Conservation (phyloP, 495 filamentous ascomycete genomes). For the Cairneyella variabilis region DNA sequence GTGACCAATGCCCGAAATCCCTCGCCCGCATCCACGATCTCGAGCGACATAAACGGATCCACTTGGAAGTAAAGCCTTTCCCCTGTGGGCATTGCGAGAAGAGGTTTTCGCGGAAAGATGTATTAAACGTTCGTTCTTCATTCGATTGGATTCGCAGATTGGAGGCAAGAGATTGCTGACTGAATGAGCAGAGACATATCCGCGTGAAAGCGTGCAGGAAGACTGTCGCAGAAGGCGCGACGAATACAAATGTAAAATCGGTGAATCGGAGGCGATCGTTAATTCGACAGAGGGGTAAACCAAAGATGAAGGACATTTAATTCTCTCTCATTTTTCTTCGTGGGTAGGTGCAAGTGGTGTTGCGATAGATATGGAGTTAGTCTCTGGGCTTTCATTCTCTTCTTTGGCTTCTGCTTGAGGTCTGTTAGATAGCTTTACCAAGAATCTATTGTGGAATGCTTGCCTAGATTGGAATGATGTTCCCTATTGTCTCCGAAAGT, state of each 20-base stretch:
- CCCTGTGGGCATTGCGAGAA: conserved; percentile 88
- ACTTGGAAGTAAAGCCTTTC: conserved; percentile 90
- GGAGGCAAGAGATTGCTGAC: conserved; percentile 21
- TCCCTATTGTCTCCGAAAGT: no score
- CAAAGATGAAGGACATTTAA: neutral
- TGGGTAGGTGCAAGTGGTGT: neutral
- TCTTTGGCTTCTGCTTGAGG: neutral
- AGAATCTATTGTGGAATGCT: neutral
- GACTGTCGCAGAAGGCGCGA: neutral
- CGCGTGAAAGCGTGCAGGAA: conserved; percentile 85
- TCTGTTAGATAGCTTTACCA: neutral
- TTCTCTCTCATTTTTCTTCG: neutral
- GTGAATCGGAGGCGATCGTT: neutral
- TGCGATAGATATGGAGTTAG: neutral
- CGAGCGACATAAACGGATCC: conserved; percentile 91
- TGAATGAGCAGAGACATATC: conserved; percentile 65
- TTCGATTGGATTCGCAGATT: neutral
- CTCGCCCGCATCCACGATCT: conserved; percentile 96
- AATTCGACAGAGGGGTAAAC: neutral
- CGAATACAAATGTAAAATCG: neutral
- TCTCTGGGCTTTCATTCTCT: neutral
- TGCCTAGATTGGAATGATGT: neutral
- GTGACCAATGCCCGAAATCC: conserved; percentile 76
- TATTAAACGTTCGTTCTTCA: conserved; percentile 69
- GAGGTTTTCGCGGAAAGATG: conserved; percentile 92